phyloP scores from a whole-genome alignment of 192 early-diverging fungal genomes.

The Coemansia erecta region DNA sequence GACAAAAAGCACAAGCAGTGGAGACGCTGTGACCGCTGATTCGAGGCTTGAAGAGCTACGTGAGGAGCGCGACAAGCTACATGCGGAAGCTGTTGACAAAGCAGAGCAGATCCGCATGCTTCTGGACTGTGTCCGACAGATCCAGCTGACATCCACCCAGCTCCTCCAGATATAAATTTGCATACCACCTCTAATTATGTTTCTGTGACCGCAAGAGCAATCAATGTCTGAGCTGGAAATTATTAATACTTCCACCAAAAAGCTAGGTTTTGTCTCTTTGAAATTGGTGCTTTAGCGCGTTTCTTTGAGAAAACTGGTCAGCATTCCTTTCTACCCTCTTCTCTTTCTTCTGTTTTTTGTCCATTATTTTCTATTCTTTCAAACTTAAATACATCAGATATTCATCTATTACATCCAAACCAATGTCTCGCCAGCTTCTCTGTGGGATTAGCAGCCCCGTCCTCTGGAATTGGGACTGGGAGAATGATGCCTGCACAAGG shows the following conservation, averaged over 20 bases:
- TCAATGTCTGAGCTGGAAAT: no score
- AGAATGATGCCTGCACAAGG: constrained; percentile 13
- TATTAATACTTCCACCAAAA: no score
- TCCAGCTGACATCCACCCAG: constrained; percentile 44
- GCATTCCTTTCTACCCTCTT: no score
- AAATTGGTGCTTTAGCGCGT: no score
- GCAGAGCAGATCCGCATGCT: constrained; percentile 33
- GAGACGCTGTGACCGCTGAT: not conserved
- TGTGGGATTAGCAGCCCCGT: not conserved
- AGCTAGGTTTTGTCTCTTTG: no score
- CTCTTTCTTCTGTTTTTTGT: no score
- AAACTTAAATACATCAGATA: no score
- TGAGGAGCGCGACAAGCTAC: constrained; percentile 21
- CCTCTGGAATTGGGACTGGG: constrained; percentile 41
- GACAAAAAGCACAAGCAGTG: not conserved
- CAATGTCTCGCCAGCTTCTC: not conserved
- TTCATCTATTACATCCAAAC: not conserved
- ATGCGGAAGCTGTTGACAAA: constrained; percentile 27
- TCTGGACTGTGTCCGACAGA: constrained; percentile 39
- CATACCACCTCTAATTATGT: no score
- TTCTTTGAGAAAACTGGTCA: no score
- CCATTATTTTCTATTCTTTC: no score
- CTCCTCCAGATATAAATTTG: constrained; percentile 29
- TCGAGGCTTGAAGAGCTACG: constrained; percentile 12
- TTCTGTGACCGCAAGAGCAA: no score